phyloP scores from a whole-genome alignment of 345 rosid species.

The Euphorbia pulcherrima region DNA sequence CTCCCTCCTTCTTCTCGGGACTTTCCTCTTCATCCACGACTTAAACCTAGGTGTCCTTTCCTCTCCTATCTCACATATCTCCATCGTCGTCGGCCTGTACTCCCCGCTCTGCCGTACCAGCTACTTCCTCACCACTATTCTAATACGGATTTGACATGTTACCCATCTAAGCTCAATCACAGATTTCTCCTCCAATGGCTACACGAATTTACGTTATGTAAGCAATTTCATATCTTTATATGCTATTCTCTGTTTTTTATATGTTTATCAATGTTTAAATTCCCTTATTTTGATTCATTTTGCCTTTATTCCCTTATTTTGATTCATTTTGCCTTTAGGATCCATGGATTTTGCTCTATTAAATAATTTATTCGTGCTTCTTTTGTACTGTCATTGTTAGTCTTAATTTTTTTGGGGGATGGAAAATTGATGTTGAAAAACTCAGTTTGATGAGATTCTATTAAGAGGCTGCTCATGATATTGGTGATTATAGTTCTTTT shows the following conservation, averaged over 20 bases:
- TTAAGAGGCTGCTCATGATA: background rate
- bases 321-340: no score
- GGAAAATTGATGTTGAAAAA: background rate
- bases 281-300: background rate
- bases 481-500: background rate
- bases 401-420: background rate
- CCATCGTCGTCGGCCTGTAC: no score
- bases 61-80: no score
- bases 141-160: no score
- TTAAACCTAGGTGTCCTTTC: no score
- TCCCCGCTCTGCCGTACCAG: no score
- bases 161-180: background rate
- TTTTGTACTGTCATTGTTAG: background rate
- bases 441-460: background rate
- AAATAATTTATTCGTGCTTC: background rate
- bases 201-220: conserved; percentile 57
- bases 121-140: no score
- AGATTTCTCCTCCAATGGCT: conserved; percentile 39
- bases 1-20: no score
- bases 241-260: background rate
- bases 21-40: no score
- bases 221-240: conserved; percentile 15
- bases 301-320: no score
- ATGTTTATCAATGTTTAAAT: background rate
- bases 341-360: background rate